Conservation (phyloP, 2,329 filamentous ascomycete species). For the Ceratocystis lukuohia region DNA sequence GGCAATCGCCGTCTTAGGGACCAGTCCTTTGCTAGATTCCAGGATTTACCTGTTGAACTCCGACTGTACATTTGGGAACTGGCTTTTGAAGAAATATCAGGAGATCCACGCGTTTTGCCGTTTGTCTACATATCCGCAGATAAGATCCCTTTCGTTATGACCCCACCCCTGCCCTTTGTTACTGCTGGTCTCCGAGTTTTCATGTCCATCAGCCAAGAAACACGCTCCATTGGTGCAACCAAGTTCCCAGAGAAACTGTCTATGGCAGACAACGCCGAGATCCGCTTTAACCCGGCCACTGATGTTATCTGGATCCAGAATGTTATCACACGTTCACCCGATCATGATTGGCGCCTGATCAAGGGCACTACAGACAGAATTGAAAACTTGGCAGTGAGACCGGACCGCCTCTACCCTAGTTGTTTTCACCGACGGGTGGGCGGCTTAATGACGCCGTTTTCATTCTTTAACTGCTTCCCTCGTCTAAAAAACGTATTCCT, state of each 20-base stretch:
- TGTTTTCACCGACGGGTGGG: neutral
- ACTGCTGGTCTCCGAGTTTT: slow-evolving; percentile 8
- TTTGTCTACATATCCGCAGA: neutral
- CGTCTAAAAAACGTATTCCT: slow-evolving; percentile 15
- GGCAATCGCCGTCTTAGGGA: slow-evolving; percentile 2
- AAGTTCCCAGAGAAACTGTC: slow-evolving; percentile 4
- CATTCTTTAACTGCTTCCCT: slow-evolving; percentile 10
- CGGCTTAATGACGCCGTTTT: neutral
- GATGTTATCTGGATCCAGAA: slow-evolving; percentile 13
- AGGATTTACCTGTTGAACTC: slow-evolving; percentile 8
- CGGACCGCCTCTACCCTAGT: neutral
- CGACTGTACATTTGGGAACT: slow-evolving; percentile 14
- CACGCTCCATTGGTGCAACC: slow-evolving; percentile 6
- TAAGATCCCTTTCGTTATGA: neutral
- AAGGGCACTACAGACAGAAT: slow-evolving; percentile 4
- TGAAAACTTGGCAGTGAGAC: slow-evolving; percentile 9
- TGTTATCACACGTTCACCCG: neutral
- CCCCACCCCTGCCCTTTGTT: neutral
- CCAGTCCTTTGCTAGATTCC: slow-evolving; percentile 8
- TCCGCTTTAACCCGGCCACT: slow-evolving; percentile 8
- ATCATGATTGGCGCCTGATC: neutral
- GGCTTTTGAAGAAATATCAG: slow-evolving; percentile 9
- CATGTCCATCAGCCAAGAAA: slow-evolving; percentile 15
- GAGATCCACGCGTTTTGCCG: slow-evolving; percentile 4
- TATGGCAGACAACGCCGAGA: neutral